phyloP scores from a whole-genome alignment of 129 eudicot genomes.

The Saussurea involucrata region DNA sequence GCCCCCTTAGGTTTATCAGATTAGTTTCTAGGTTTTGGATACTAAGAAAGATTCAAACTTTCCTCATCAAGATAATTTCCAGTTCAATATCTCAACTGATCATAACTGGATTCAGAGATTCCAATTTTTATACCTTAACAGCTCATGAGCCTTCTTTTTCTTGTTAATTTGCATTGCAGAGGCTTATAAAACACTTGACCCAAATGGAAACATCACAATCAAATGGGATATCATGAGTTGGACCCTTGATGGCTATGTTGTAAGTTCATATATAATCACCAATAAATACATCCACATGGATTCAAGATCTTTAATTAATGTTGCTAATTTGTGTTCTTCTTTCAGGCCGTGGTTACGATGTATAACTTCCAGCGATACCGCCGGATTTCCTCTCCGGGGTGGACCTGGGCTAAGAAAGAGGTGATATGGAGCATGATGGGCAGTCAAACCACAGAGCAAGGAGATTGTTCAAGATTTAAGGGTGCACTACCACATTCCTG shows the following conservation, averaged over 20 bases:
- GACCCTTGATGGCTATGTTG: constrained; percentile 98
- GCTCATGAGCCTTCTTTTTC: background rate
- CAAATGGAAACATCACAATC: constrained; percentile 84
- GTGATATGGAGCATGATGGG: constrained; percentile 93
- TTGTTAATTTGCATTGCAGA: constrained; percentile 53
- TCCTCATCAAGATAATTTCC: constrained; percentile 23
- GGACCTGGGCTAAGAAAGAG: constrained; percentile 98
- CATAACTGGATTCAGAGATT: constrained; percentile 1
- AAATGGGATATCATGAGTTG: constrained; percentile 89
- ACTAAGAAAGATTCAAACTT: constrained; percentile 1
- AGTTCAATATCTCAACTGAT: background rate
- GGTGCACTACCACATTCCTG: constrained; percentile 83
- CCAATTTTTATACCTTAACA: background rate
- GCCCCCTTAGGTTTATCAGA: background rate
- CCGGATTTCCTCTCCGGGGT: constrained; percentile 85
- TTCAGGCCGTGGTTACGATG: constrained; percentile 86
- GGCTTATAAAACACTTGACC: constrained; percentile 90
- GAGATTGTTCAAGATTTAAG: constrained; percentile 85
- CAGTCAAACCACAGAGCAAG: constrained; percentile 84
- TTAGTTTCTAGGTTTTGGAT: constrained; percentile 3
- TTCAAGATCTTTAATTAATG: background rate
- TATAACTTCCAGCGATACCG: constrained; percentile 86
- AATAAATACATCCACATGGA: background rate
- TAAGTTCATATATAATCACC: constrained; percentile 45
- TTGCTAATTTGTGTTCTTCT: background rate